These are phyloP conservation scores for Cytospora chrysosperma DNA, from an alignment of 2,329 filamentous ascomycete species.

Conservation along the genomic window DNA sequence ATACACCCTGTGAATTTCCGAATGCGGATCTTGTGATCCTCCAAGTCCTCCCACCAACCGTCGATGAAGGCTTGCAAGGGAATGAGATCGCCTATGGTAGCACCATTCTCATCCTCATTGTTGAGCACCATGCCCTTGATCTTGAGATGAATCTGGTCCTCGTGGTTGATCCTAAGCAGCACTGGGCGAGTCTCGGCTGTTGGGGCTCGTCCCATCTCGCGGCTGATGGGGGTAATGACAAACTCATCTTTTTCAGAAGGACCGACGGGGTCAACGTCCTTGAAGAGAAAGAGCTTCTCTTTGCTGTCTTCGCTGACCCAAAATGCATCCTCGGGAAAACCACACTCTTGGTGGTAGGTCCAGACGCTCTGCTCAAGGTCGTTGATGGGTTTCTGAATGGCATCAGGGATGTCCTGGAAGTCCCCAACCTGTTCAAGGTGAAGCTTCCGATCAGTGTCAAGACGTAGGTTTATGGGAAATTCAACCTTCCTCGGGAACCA, in stretches of 20 bases:
- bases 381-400: neutral
- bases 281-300: constrained; percentile 33
- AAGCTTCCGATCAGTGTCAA: neutral
- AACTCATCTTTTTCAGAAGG: constrained; percentile 31
- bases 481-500: constrained; percentile 1
- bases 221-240: constrained; percentile 29
- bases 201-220: constrained; percentile 22
- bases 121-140: constrained; percentile 2
- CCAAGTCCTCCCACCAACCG: constrained; percentile 11
- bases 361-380: constrained; percentile 2
- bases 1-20: neutral
- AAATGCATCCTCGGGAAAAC: constrained; percentile 33
- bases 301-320: constrained; percentile 17
- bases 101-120: neutral
- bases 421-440: neutral
- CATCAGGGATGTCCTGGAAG: neutral
- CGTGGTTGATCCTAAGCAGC: constrained; percentile 16
- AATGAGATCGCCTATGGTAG: neutral
- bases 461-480: neutral
- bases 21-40: neutral
- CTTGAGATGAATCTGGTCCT: constrained; percentile 8
- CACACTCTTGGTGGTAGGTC: constrained; percentile 29
- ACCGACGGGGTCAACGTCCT: constrained; percentile 29
- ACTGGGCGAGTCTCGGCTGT: constrained; percentile 10
- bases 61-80: neutral